Conservation (phyloP, 495 filamentous ascomycete species). For the Penicillium arizonense region DNA sequence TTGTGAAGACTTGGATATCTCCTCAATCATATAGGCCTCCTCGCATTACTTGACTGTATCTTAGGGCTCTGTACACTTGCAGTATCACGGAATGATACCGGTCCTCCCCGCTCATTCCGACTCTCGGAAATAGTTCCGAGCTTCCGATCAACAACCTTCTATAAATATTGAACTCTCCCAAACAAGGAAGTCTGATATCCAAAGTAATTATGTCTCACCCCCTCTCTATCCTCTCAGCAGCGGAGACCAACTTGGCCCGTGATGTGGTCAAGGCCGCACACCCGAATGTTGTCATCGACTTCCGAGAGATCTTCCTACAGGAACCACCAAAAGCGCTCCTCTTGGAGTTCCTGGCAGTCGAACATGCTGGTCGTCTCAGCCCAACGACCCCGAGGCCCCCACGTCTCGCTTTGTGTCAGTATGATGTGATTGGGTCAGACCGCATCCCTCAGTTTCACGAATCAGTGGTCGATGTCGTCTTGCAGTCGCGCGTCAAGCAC, state of each 20-base stretch:
- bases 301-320: slow-evolving; percentile 52
- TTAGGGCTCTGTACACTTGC: too few relatives aligned
- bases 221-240: slow-evolving; percentile 43
- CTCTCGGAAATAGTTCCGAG: too few relatives aligned
- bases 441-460: slow-evolving; percentile 59
- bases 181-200: too few relatives aligned
- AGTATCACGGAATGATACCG: too few relatives aligned
- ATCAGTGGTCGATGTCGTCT: slow-evolving; percentile 59
- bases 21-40: too few relatives aligned
- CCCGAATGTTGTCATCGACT: slow-evolving; percentile 45
- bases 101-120: too few relatives aligned
- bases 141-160: too few relatives aligned
- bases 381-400: slow-evolving; percentile 50
- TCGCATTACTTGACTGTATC: too few relatives aligned
- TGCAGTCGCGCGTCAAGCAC: slow-evolving; percentile 46
- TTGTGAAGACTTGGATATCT: too few relatives aligned
- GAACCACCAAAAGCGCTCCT: slow-evolving; percentile 51
- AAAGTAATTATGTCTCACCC: slow-evolving; percentile 38
- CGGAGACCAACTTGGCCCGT: slow-evolving; percentile 47
- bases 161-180: too few relatives aligned
- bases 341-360: slow-evolving; percentile 46
- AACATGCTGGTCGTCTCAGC: slow-evolving; percentile 47
- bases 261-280: slow-evolving; percentile 44
- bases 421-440: slow-evolving; percentile 62
- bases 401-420: slow-evolving; percentile 61